A percentile compares a stretch with the other conserved stretches of the same genome.
phyloP scores from a whole-genome alignment of 2,329 filamentous ascomycete species.

The Cladosporium sp. region DNA sequence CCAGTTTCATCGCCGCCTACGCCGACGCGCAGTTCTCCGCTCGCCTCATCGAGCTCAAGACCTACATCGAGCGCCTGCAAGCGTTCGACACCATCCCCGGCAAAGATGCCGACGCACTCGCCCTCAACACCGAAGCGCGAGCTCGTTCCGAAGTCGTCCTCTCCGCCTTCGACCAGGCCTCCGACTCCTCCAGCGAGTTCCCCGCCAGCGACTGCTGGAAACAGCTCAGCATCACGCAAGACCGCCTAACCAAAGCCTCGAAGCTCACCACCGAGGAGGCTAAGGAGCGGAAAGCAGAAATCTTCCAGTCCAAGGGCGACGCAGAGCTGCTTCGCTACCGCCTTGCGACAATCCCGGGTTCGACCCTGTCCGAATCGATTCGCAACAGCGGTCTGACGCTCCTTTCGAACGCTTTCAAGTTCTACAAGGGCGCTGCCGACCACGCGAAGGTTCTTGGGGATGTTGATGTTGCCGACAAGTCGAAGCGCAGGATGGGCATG shows the following conservation, averaged over 20 bases:
- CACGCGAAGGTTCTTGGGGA: constrained; percentile 45
- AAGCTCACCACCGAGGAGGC: constrained; percentile 49
- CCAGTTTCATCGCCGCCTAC: constrained; percentile 58
- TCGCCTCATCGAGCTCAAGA: constrained; percentile 50
- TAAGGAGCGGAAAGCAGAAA: constrained; percentile 48
- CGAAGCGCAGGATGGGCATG: constrained; percentile 37
- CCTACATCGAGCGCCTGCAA: constrained; percentile 51
- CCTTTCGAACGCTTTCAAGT: constrained; percentile 58
- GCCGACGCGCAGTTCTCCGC: constrained; percentile 59
- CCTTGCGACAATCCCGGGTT: constrained; percentile 41
- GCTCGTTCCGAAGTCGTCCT: constrained; percentile 32
- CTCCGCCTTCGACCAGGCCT: constrained; percentile 31
- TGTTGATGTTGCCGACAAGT: constrained; percentile 51
- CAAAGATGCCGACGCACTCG: constrained; percentile 56
- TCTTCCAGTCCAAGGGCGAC: constrained; percentile 58
- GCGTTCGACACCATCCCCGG: constrained; percentile 35
- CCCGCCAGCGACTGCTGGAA: constrained; percentile 49
- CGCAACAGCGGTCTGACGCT: constrained; percentile 49
- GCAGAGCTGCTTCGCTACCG: constrained; percentile 56
- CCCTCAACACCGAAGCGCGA: constrained; percentile 42
- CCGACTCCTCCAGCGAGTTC: constrained; percentile 21
- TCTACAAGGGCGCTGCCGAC: constrained; percentile 55
- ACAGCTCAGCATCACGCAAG: constrained; percentile 52
- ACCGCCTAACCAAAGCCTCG: constrained; percentile 51
- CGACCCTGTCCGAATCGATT: constrained; percentile 43